These are phyloP conservation scores for Ploettnerulaceae sp. DNA, from an alignment of 2,329 filamentous ascomycete genomes.

Conservation along the genomic window DNA sequence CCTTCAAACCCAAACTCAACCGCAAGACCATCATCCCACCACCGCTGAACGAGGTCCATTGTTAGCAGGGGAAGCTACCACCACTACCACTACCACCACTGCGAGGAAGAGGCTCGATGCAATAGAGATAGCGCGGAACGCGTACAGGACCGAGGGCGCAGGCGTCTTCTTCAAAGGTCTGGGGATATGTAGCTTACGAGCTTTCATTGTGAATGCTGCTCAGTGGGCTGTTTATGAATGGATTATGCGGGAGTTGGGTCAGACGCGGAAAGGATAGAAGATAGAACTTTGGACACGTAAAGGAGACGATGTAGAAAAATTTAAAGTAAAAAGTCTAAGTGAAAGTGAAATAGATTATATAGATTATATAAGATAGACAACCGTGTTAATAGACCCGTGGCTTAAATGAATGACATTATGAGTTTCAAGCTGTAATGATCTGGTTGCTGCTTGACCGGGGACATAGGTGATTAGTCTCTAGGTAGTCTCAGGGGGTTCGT, in stretches of 20 bases:
- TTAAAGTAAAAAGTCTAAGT: no score
- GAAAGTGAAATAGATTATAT: no score
- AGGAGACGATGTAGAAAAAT: no score
- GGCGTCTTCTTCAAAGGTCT: slow-evolving; percentile 68
- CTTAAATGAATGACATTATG: no score
- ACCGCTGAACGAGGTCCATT: slow-evolving; percentile 26
- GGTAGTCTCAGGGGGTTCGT: no score
- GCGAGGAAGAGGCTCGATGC: slow-evolving; percentile 49
- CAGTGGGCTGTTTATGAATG: slow-evolving; percentile 90
- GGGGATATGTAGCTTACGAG: slow-evolving; percentile 75
- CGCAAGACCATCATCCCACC: slow-evolving; percentile 23
- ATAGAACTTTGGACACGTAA: no score
- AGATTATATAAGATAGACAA: no score
- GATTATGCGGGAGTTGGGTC: slow-evolving; percentile 60
- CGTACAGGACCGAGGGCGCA: slow-evolving; percentile 60
- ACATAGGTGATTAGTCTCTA: no score
- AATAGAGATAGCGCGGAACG: slow-evolving; percentile 57
- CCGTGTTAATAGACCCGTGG: no score
- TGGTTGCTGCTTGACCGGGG: no score
- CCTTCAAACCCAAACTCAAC: slow-evolving; percentile 66
- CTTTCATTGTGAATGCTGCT: slow-evolving; percentile 91
- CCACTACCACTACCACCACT: no score
- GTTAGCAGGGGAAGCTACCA: slow-evolving; percentile 27
- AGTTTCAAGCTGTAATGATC: no score
- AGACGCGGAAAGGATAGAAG: slow-evolving; percentile 14